A percentile compares a stretch with the other conserved stretches of the same genome.
Evolutionary conservation across 1,284 basidiomycete species (phyloP).

Genomic region (Ceratobasidium sp.): DNA sequence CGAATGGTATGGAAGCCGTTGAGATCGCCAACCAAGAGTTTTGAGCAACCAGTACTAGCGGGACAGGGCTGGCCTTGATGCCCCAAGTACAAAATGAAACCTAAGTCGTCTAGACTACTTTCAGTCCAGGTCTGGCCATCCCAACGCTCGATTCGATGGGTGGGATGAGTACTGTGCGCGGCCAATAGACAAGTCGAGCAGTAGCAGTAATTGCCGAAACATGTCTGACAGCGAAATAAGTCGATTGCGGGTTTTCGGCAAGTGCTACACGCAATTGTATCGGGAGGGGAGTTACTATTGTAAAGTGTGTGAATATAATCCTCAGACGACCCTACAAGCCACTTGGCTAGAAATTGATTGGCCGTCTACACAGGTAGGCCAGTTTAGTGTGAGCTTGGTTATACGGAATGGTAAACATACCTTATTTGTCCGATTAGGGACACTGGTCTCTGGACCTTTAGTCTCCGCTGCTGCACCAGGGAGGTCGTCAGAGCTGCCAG

Average conservation of each 20-base stretch:
- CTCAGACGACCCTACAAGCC: neutral
- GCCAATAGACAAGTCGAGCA: neutral
- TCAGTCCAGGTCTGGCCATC: neutral
- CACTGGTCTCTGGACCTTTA: too few species aligned
- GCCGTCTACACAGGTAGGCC: neutral
- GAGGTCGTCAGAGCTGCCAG: neutral
- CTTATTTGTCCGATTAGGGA: too few species aligned
- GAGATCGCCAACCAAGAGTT: neutral
- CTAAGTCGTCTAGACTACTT: neutral
- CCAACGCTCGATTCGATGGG: conserved; percentile 1
- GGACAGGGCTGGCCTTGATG: neutral
- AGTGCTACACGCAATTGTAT: neutral
- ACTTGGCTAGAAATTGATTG: neutral
- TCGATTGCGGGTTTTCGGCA: neutral
- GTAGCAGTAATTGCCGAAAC: neutral
- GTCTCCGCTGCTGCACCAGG: neutral
- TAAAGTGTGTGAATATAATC: too few species aligned
- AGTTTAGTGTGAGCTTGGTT: too few species aligned
- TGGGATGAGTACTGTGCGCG: neutral
- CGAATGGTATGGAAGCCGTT: conserved; percentile 3
- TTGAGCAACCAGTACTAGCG: neutral
- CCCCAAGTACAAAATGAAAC: neutral
- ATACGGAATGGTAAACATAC: too few species aligned
- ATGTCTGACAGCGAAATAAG: neutral
- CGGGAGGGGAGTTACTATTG: too few species aligned